These are phyloP conservation scores for Aspergillus uvarum DNA, from an alignment of 2,329 filamentous ascomycete species.

Conservation along the genomic window DNA sequence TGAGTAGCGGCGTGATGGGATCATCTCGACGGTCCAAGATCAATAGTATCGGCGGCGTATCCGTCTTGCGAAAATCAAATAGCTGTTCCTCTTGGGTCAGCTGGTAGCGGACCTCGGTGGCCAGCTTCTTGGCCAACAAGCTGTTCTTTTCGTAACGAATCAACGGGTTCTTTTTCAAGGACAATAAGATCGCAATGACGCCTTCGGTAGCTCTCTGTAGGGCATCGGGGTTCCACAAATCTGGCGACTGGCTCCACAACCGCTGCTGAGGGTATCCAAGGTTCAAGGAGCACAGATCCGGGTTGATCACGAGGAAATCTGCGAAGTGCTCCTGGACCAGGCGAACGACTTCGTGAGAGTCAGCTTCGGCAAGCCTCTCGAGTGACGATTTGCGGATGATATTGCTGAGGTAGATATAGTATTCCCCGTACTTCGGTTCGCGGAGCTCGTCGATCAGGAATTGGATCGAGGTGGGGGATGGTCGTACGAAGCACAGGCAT, in stretches of 20 bases:
- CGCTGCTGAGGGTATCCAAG: conserved; percentile 70
- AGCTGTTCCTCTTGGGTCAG: conserved; percentile 95
- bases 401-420: conserved; percentile 96
- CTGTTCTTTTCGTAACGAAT: conserved; percentile 94
- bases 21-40: conserved; percentile 91
- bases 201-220: conserved; percentile 86
- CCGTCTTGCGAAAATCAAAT: conserved; percentile 92
- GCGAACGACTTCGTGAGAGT: conserved; percentile 96
- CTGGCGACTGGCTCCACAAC: conserved; percentile 78
- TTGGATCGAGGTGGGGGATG: conserved; percentile 89
- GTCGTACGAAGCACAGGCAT: conserved; percentile 89
- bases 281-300: conserved; percentile 82
- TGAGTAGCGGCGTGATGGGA: conserved; percentile 88
- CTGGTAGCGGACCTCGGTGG: conserved; percentile 85
- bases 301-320: conserved; percentile 92
- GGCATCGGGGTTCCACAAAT: conserved; percentile 87
- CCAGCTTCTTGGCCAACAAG: conserved; percentile 84
- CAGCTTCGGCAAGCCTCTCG: conserved; percentile 90
- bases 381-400: conserved; percentile 94
- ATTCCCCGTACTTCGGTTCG: conserved; percentile 96
- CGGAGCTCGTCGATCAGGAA: conserved; percentile 91
- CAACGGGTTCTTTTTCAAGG: conserved; percentile 93
- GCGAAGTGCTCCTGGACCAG: conserved; percentile 93
- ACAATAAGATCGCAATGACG: conserved; percentile 76
- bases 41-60: conserved; percentile 89